A percentile compares a stretch with the other conserved stretches of the same genome.
phyloP scores from a whole-genome alignment of 176 grass and related monocot species.

The Oryza rufipogon region DNA sequence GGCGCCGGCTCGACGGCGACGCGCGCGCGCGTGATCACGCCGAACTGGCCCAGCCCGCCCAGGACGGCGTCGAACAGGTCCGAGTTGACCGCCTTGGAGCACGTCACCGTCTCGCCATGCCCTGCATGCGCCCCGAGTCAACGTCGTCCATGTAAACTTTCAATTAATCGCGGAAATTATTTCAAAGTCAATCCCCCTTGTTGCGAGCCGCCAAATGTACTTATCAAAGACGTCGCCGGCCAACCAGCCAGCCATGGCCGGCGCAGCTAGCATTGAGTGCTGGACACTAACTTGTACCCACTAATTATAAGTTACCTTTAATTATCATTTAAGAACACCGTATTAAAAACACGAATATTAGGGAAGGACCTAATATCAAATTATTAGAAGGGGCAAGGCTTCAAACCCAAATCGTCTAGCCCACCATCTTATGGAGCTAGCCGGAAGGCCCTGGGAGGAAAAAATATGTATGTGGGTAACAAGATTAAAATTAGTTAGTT shows the following conservation, averaged over 20 bases:
- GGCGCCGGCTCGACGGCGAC: conserved; percentile 62
- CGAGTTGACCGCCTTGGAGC: conserved; percentile 57
- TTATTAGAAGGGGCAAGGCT: too few species aligned
- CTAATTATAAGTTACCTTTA: neutral
- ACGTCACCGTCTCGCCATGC: conserved; percentile 62
- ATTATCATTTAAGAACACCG: neutral
- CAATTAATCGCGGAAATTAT: conserved; percentile 3
- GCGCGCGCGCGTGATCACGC: conserved; percentile 76
- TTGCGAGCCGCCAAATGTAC: conserved; percentile 24
- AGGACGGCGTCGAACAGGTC: conserved; percentile 75
- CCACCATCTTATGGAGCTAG: too few species aligned
- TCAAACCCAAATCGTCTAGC: too few species aligned
- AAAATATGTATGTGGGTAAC: too few species aligned
- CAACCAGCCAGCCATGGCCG: conserved; percentile 21
- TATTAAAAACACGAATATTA: neutral
- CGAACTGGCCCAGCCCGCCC: conserved; percentile 85
- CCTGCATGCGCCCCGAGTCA: conserved; percentile 53
- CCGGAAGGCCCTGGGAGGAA: too few species aligned
- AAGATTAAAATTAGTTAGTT: too few species aligned
- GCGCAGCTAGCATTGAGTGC: neutral
- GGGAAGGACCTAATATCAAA: too few species aligned
- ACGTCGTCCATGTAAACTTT: neutral
- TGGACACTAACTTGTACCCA: conserved; percentile 19
- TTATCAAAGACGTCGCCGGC: conserved; percentile 37
- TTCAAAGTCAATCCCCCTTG: conserved; percentile 21